Percentiles rank a stretch among this genome's conserved stretches.
These are phyloP conservation scores for Colletotrichum tropicicola DNA, from an alignment of 2,329 filamentous ascomycete species.

Conservation along the genomic window DNA sequence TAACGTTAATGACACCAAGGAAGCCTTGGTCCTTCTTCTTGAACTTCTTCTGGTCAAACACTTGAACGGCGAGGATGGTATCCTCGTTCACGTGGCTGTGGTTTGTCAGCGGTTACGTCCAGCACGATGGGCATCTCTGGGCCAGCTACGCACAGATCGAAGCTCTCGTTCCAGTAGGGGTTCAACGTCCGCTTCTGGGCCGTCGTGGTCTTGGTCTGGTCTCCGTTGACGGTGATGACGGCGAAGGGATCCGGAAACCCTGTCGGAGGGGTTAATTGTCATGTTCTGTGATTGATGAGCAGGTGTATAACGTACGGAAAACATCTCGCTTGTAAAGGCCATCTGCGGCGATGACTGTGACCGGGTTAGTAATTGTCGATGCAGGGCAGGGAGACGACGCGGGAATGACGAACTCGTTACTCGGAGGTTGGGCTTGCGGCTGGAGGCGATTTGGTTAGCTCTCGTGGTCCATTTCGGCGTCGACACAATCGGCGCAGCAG, in stretches of 20 bases:
- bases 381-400: conserved; percentile 29
- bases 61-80: conserved; percentile 96
- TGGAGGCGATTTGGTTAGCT: conserved; percentile 13
- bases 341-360: conserved; percentile 94
- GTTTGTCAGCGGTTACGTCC: conserved; percentile 9
- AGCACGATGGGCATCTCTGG: conserved; percentile 31
- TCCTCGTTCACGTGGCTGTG: conserved; percentile 88
- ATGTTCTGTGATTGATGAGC: neutral
- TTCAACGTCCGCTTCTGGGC: conserved; percentile 98
- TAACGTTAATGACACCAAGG: conserved; percentile 95
- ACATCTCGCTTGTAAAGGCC: conserved; percentile 99
- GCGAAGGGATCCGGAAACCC: conserved; percentile 98
- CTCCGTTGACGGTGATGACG: conserved; percentile 94
- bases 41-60: conserved; percentile 99
- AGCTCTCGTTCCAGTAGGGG: conserved; percentile 99
- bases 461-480: neutral
- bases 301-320: conserved; percentile 76
- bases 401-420: conserved; percentile 79
- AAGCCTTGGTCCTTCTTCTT: conserved; percentile 99
- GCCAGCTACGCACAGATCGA: conserved; percentile 82
- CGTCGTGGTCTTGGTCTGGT: conserved; percentile 97
- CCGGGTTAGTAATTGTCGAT: conserved; percentile 45
- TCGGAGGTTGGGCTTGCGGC: conserved; percentile 85
- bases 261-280: conserved; percentile 50
- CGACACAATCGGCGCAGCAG: neutral